Conservation (phyloP, 345 rosid species). For the Populus simonii region DNA sequence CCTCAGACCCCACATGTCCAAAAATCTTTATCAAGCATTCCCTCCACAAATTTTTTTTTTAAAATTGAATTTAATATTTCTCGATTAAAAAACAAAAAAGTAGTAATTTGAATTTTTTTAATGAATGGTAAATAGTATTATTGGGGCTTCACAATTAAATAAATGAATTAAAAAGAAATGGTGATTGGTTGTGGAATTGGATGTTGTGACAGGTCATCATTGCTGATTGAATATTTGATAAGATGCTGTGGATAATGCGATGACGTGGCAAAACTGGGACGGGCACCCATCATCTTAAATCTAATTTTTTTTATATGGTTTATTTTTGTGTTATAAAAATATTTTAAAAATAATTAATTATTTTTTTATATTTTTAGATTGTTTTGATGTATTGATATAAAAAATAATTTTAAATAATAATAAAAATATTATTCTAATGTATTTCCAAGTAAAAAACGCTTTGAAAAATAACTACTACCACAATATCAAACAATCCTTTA, state of each 20-base stretch:
- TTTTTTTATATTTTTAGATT: too few relatives aligned
- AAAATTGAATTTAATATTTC: not conserved
- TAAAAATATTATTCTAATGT: too few relatives aligned
- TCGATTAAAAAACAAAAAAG: not conserved
- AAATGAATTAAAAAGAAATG: not conserved
- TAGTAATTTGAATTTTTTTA: not conserved
- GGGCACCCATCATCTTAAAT: too few relatives aligned
- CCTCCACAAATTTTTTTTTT: constrained; percentile 34
- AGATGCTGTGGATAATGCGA: constrained; percentile 26
- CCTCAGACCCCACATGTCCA: constrained; percentile 14
- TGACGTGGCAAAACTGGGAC: constrained; percentile 22
- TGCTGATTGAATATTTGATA: constrained; percentile 1
- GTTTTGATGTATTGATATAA: too few relatives aligned
- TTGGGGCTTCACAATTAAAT: not conserved
- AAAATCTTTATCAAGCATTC: constrained; percentile 22
- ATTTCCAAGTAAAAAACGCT: too few relatives aligned
- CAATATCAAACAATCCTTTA: too few relatives aligned
- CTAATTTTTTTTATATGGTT: too few relatives aligned
- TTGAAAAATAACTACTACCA: accelerated
- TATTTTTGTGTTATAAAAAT: too few relatives aligned
- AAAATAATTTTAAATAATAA: too few relatives aligned
- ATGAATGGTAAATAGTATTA: too few relatives aligned
- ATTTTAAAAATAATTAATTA: too few relatives aligned
- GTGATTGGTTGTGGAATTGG: constrained; percentile 23
- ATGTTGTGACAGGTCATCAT: constrained; percentile 22